phyloP scores from a whole-genome alignment of 164 flowering plant species.

The Santalum album region DNA sequence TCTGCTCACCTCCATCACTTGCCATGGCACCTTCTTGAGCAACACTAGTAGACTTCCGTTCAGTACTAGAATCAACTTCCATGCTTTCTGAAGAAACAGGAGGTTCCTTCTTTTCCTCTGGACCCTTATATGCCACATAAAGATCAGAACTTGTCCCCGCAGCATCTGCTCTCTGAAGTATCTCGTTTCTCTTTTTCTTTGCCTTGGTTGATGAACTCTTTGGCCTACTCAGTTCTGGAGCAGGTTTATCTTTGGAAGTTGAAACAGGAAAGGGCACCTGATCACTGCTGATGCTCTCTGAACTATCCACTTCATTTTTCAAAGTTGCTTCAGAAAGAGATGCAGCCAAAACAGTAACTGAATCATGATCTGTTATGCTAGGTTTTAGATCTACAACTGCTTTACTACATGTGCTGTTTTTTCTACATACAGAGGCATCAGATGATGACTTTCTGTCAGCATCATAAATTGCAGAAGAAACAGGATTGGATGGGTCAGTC shows the following conservation, averaged over 20 bases:
- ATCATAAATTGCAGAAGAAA: no score
- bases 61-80: constrained; percentile 16
- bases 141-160: constrained; percentile 74
- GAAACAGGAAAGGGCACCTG: constrained; percentile 13
- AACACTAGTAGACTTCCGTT: constrained; percentile 22
- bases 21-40: constrained; percentile 18
- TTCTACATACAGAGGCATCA: constrained; percentile 11
- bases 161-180: constrained; percentile 80
- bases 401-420: constrained; percentile 9
- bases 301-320: constrained; percentile 25
- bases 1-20: constrained; percentile 20
- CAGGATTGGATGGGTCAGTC: background rate
- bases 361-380: constrained; percentile 16
- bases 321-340: constrained; percentile 13
- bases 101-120: constrained; percentile 61
- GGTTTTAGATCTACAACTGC: constrained; percentile 3
- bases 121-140: constrained; percentile 80
- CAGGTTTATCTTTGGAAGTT: constrained; percentile 34
- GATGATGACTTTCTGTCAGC: background rate
- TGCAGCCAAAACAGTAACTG: constrained; percentile 13
- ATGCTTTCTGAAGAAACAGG: constrained; percentile 17
- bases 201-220: constrained; percentile 26
- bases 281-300: constrained; percentile 16
- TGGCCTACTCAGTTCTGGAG: constrained; percentile 31
- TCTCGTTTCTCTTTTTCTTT: constrained; percentile 62